Evolutionary conservation across 805 yeast genomes (phyloP).

Genomic region (Vanderwaltozyma polyspora): DNA sequence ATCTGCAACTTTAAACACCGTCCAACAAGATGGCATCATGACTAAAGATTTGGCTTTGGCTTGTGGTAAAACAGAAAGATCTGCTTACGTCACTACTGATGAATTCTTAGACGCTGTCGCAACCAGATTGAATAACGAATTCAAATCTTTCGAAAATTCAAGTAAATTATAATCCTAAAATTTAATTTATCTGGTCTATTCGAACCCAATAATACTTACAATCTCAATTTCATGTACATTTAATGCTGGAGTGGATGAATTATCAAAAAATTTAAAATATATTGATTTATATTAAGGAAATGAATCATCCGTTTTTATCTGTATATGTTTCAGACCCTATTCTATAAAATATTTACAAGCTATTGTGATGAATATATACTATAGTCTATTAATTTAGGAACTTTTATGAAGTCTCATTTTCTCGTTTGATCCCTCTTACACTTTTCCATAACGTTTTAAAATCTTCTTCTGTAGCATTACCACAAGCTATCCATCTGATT

Average conservation of each 20-base stretch:
- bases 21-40: slow-evolving; percentile 64
- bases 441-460: slow-evolving; percentile 47
- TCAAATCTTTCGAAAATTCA: slow-evolving; percentile 22
- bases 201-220: no score
- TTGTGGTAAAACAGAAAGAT: slow-evolving; percentile 49
- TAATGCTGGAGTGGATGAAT: no score
- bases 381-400: no score
- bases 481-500: slow-evolving; percentile 89
- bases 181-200: no score
- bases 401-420: no score
- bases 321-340: no score
- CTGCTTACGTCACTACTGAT: slow-evolving; percentile 57
- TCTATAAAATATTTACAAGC: slow-evolving; percentile 1
- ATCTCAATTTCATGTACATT: no score
- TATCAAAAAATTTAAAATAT: no score
- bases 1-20: slow-evolving; percentile 59
- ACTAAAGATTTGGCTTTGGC: slow-evolving; percentile 75
- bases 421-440: slow-evolving; percentile 47
- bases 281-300: no score
- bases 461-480: slow-evolving; percentile 64
- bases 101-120: slow-evolving; percentile 74
- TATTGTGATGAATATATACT: no score
- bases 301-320: no score
- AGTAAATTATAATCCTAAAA: no score
- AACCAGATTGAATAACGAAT: slow-evolving; percentile 34